Base-by-base conservation (phyloP, 1,284 basidiomycete species). In the Dichomitus squalens region DNA sequence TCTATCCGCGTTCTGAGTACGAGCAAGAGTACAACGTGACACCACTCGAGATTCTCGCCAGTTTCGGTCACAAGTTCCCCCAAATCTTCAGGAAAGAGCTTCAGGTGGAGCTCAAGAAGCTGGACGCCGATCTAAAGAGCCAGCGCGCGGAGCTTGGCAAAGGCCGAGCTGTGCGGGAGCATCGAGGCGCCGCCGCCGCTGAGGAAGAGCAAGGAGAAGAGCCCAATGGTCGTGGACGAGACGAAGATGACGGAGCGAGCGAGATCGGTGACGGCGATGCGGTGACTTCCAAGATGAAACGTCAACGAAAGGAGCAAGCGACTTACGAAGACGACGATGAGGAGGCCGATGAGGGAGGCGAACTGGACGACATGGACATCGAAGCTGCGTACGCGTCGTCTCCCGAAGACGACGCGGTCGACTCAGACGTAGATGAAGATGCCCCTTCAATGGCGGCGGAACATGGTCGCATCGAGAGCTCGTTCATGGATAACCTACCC, bases 1-100 rank as follows among this genome's bases (percentile, higher is more conserved):
- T 99, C 74, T 99, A 94, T 78, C 95, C 95, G 0, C 79, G 83
- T 56, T 82, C 85, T 40, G 96, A 99, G 71, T 98, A 96, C 73
- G 73, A 77, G 52, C 79, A 86, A 40, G 96, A 98, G 74, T 95
- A 98, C 76, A 88, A 92, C 65, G 83, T 96, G 41, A 82, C 83
- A 34, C 82, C 88, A 1, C 68, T 77, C 25, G 90, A 96, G 68
- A 86, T 99, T 58, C 81, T 97, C 49, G 76, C 81, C 18, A 81
- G 84, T 9, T 88, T 99, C 61, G 84, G 83, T 14, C 80, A 82
- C 61, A 88, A 83, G 51, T 98, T 99, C 74, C 91, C 95, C 5
- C 76, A 85, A n/a, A 83, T 82, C 36, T 77, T 99, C 65, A 94
- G 90, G 75, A 93, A 89, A 73, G 95, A 97, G 74, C 90, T 98